Evolutionary conservation across 257 asterid species (phyloP), one percentile per base, ranked within the genome.

Genomic region (Coffea canephora): DNA sequence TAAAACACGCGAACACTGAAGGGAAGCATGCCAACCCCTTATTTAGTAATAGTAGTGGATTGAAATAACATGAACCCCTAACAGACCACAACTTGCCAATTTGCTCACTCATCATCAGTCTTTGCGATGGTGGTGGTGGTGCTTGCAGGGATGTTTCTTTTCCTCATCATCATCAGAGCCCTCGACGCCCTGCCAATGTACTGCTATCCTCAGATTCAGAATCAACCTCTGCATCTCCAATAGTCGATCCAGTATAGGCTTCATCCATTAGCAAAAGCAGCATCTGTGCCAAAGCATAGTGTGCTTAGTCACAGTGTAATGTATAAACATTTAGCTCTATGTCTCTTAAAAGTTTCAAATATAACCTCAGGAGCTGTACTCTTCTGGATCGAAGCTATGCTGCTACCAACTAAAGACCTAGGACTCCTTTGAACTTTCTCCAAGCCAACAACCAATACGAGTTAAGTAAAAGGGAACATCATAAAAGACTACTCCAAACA

Each of bases 261-360:
- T 93, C 97, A 87, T 95, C 99, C 99, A 95, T 95, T 78, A 95
- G 93, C n/a, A 94, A 96, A 36, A 95, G 92, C 85, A 95, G 90
- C 98, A 93, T 95, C 98, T 92, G 84, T 69, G 73, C 80, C 79
- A 79, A 86, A 79, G 80, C 77, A 74, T 77, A 73, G 78, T 65
- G 50, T 74, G 55, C 75, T 79, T 80, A 74, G 79, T 73, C 76
- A 70, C 81, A 71, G 14, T 19, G 69, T 69, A 19, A 80, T 68
- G 34, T 69, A 72, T 72, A n/a, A 70, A 78, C 2, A 55, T 46
- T 79, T 74, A 46, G 10, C 43, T 73, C 48, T n/a, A n/a, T 54
- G 65, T 61, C 46, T 64, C 78, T 27, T 46, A n/a, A 43, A 82
- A 75, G 83, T 83, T 79, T 78, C 76, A 79, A 74, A 83, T 74